Conservation (phyloP, 2,329 filamentous ascomycete species). For the Claviceps sorghi region DNA sequence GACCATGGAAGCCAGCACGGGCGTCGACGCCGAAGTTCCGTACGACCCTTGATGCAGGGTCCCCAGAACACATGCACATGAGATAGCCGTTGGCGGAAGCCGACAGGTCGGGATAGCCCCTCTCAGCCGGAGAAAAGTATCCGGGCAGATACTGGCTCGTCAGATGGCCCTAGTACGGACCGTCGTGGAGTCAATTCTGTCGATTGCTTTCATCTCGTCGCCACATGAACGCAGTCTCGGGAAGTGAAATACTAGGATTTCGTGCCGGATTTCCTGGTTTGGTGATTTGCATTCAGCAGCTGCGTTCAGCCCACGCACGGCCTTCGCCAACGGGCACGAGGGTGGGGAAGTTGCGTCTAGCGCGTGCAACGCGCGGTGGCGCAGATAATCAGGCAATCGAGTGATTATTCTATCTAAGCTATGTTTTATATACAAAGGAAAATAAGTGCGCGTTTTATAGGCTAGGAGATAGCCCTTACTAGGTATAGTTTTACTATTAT, state of each 20-base stretch:
- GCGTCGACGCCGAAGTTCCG: constrained; percentile 39
- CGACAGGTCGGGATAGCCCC: constrained; percentile 47
- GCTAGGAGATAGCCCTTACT: too few species aligned
- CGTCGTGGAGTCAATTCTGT: constrained; percentile 22
- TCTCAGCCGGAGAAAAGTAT: constrained; percentile 31
- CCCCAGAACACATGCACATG: constrained; percentile 18
- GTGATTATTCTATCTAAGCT: too few species aligned
- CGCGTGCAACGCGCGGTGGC: too few species aligned
- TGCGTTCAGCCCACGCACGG: constrained; percentile 44
- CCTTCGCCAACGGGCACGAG: constrained; percentile 45
- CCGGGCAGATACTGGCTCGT: constrained; percentile 14
- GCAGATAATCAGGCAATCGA: too few species aligned
- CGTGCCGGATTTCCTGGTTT: constrained; percentile 6
- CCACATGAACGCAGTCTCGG: not conserved
- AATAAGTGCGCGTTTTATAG: too few species aligned
- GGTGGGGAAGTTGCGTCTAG: constrained; percentile 21
- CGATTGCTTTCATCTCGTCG: constrained; percentile 13
- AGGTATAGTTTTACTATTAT: too few species aligned
- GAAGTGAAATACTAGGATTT: not conserved
- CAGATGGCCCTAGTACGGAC: constrained; percentile 14
- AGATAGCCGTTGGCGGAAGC: constrained; percentile 30
- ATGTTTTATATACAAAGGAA: too few species aligned
- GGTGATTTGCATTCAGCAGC: not conserved
- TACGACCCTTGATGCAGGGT: constrained; percentile 11
- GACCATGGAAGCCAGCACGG: constrained; percentile 47